Conservation (phyloP, 2,329 filamentous ascomycete genomes). For the Sphaceloma murrayae region DNA sequence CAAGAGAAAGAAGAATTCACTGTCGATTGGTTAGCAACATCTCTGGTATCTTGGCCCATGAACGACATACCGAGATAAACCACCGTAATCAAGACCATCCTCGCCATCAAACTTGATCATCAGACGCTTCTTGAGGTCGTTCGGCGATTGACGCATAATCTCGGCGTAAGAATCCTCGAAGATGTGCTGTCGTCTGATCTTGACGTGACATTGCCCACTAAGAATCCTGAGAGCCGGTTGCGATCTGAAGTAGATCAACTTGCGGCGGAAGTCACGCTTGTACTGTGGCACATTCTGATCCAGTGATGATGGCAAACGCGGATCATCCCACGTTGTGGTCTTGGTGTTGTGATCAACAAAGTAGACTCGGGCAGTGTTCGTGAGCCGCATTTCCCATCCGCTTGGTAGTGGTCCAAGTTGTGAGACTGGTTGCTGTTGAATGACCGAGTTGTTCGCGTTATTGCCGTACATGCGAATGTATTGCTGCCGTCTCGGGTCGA, state of each 20-base stretch:
- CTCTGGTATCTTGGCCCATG: not conserved
- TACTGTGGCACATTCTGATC: conserved; percentile 99
- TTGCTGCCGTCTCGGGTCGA: conserved; percentile 91
- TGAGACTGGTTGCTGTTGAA: conserved; percentile 95
- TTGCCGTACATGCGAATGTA: conserved; percentile 98
- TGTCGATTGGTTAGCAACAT: conserved; percentile 30
- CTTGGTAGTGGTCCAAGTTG: conserved; percentile 91
- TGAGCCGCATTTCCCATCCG: conserved; percentile 98
- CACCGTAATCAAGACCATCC: conserved; percentile 94
- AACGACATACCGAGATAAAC: conserved; percentile 69
- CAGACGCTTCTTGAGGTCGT: conserved; percentile 91
- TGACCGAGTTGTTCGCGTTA: conserved; percentile 69
- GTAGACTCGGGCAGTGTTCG: conserved; percentile 94
- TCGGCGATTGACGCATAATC: conserved; percentile 91
- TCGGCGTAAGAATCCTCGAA: conserved; percentile 99
- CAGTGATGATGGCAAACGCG: conserved; percentile 83
- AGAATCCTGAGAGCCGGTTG: conserved; percentile 93
- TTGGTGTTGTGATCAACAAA: conserved; percentile 99
- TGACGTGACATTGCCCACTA: conserved; percentile 95
- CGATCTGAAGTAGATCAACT: conserved; percentile 98
- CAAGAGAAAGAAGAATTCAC: conserved; percentile 98
- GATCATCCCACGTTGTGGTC: conserved; percentile 98
- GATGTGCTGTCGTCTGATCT: conserved; percentile 90
- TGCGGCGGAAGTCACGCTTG: conserved; percentile 96
- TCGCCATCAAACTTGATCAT: conserved; percentile 99